phyloP scores from a whole-genome alignment of 805 yeast species.

The Ogataea neopini region DNA sequence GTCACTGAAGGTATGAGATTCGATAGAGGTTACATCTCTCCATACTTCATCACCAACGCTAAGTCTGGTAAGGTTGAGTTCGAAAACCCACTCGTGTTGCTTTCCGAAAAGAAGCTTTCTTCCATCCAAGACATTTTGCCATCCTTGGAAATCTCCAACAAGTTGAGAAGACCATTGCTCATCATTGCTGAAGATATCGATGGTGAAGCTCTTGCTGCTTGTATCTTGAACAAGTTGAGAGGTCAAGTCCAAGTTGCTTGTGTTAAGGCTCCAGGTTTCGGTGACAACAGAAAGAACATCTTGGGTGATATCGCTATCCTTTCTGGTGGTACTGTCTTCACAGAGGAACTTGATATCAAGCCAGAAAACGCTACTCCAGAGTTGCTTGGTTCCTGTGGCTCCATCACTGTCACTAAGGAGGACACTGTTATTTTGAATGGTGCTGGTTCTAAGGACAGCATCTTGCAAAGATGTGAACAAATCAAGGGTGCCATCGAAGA shows the following conservation, averaged over 20 bases:
- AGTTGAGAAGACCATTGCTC: conserved; percentile 87
- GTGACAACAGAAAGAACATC: conserved; percentile 97
- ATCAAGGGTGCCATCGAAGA: conserved; percentile 81
- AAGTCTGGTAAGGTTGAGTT: conserved; percentile 92
- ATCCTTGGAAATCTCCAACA: conserved; percentile 88
- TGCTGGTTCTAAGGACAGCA: conserved; percentile 79
- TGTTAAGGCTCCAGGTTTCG: conserved; percentile 98
- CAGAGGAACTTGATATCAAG: conserved; percentile 93
- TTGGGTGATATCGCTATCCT: conserved; percentile 93
- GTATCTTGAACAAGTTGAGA: conserved; percentile 94
- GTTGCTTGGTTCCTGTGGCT: conserved; percentile 86
- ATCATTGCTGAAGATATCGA: conserved; percentile 95
- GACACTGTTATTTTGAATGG: conserved; percentile 95
- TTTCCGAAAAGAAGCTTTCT: conserved; percentile 91
- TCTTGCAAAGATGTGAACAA: conserved; percentile 88
- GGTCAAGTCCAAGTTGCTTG: conserved; percentile 98
- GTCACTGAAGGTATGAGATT: conserved; percentile 98
- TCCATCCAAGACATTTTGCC: conserved; percentile 91
- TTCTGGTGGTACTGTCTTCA: conserved; percentile 89
- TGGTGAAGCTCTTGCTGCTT: conserved; percentile 98
- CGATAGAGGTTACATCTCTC: conserved; percentile 96
- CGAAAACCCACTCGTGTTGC: conserved; percentile 85
- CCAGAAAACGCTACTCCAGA: conserved; percentile 93
- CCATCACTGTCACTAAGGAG: conserved; percentile 90
- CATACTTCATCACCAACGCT: conserved; percentile 93